Conservation (phyloP, 1,284 basidiomycete species). For the Tilletia indica region DNA sequence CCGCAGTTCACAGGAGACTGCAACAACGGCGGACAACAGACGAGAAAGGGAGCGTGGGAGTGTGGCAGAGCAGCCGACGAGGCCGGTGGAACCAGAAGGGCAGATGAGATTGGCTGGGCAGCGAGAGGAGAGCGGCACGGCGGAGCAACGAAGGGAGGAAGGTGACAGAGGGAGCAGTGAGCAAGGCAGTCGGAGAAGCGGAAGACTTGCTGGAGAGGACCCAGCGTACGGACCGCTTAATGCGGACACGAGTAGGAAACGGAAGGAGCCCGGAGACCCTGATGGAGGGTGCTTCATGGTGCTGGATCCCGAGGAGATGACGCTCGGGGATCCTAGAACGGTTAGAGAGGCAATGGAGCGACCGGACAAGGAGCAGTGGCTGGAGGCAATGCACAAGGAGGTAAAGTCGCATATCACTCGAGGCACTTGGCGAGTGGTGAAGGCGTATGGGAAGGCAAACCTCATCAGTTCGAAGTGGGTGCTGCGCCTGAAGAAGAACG, state of each 20-base stretch:
- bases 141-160: not conserved
- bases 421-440: not conserved
- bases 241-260: not conserved
- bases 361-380: not conserved
- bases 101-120: no score
- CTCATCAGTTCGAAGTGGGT: slow-evolving; percentile 22
- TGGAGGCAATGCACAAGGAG: slow-evolving; percentile 7
- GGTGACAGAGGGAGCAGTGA: not conserved
- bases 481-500: not conserved
- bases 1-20: no score
- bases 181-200: not conserved
- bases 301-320: not conserved
- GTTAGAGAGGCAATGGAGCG: not conserved
- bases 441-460: not conserved
- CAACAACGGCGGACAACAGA: no score
- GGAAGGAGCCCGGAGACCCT: slow-evolving; percentile 4
- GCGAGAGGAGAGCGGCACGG: no score
- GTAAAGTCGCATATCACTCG: not conserved
- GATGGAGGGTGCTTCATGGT: not conserved
- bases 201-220: not conserved
- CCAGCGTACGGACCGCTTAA: not conserved
- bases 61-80: no score
- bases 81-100: no score
- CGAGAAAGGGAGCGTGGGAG: no score
- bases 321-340: not conserved